Conservation (phyloP, 768 basidiomycete species). For the Galerina marginata region DNA sequence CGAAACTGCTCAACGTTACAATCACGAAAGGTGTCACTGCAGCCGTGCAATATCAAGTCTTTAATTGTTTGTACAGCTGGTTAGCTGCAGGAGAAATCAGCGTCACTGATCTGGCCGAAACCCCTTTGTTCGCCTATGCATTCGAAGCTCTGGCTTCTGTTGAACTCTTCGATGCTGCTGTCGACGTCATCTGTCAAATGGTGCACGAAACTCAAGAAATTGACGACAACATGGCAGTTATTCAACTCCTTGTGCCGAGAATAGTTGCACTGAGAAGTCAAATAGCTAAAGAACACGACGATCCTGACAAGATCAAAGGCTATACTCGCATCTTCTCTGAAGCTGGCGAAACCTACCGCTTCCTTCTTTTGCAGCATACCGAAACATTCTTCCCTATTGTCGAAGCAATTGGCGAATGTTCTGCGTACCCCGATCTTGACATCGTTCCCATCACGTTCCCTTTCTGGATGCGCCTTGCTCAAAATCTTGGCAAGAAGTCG, state of each 20-base stretch:
- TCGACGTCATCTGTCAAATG: slow-evolving; percentile 90
- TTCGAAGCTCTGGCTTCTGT: slow-evolving; percentile 88
- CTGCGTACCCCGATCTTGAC: slow-evolving; percentile 92
- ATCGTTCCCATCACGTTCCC: slow-evolving; percentile 97
- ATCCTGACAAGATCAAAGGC: slow-evolving; percentile 88
- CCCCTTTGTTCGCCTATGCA: slow-evolving; percentile 79
- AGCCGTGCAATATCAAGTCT: slow-evolving; percentile 79
- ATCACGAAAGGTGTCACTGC: slow-evolving; percentile 72
- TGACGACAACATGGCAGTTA: slow-evolving; percentile 89
- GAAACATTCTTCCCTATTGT: slow-evolving; percentile 95
- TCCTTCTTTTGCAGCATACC: slow-evolving; percentile 86
- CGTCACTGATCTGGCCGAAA: slow-evolving; percentile 64
- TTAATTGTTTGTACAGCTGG: slow-evolving; percentile 88
- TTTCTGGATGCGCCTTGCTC: slow-evolving; percentile 98
- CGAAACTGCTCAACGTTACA: slow-evolving; percentile 2
- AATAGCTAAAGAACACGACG: slow-evolving; percentile 66
- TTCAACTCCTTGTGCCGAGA: slow-evolving; percentile 87
- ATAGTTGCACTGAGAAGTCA: slow-evolving; percentile 74
- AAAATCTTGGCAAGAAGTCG: slow-evolving; percentile 79
- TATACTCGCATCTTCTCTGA: slow-evolving; percentile 94
- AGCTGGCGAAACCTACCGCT: slow-evolving; percentile 94
- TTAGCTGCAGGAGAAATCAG: slow-evolving; percentile 84
- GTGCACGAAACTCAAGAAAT: slow-evolving; percentile 99
- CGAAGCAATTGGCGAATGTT: slow-evolving; percentile 91
- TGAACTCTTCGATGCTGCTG: slow-evolving; percentile 90